A percentile compares a stretch with the other conserved stretches of the same genome.
Evolutionary conservation across 192 early-diverging fungal species (phyloP).

Genomic region (Blastocladiella britannica): DNA sequence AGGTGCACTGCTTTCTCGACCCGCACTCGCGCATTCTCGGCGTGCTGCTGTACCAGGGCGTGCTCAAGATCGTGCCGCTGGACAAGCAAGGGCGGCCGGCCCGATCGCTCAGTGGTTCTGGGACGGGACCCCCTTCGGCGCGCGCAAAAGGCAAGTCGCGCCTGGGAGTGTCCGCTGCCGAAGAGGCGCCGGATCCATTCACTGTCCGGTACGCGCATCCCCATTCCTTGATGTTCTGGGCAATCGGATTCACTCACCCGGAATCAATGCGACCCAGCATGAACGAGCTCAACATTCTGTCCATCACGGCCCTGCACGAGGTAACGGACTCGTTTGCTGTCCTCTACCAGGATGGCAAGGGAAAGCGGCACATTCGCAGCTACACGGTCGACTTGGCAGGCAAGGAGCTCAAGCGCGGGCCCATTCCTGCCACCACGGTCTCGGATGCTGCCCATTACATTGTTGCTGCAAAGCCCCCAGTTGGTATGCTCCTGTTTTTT

Average conservation of each 20-base stretch:
- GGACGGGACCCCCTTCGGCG: slow-evolving; percentile 1
- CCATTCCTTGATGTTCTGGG: background rate
- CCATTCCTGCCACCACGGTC: too few relatives aligned
- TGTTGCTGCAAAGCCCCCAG: background rate
- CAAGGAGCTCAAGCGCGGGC: slow-evolving; percentile 17
- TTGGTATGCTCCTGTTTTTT: slow-evolving; percentile 4
- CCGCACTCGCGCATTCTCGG: slow-evolving; percentile 26
- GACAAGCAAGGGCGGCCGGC: slow-evolving; percentile 7
- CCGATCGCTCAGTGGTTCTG: background rate
- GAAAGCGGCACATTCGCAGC: slow-evolving; percentile 24
- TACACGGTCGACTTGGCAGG: slow-evolving; percentile 30
- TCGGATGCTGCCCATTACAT: too few relatives aligned
- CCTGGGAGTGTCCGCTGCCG: slow-evolving; percentile 2
- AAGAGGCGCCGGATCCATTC: slow-evolving; percentile 2
- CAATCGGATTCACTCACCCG: slow-evolving; percentile 1
- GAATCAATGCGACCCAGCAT: slow-evolving; percentile 12
- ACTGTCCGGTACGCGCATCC: slow-evolving; percentile 4
- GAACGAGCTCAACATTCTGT: slow-evolving; percentile 28
- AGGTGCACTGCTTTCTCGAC: slow-evolving; percentile 33
- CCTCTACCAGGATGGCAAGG: slow-evolving; percentile 33
- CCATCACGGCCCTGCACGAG: slow-evolving; percentile 22
- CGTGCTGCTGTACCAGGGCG: slow-evolving; percentile 43
- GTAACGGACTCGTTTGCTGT: slow-evolving; percentile 23
- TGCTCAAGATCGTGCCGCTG: slow-evolving; percentile 42
- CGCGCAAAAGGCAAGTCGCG: slow-evolving; percentile 7